Percentiles rank a stretch among this genome's conserved stretches.
Evolutionary conservation across 352 stramenopile genomes (phyloP).

Genomic region (Globisporangium alternatum): DNA sequence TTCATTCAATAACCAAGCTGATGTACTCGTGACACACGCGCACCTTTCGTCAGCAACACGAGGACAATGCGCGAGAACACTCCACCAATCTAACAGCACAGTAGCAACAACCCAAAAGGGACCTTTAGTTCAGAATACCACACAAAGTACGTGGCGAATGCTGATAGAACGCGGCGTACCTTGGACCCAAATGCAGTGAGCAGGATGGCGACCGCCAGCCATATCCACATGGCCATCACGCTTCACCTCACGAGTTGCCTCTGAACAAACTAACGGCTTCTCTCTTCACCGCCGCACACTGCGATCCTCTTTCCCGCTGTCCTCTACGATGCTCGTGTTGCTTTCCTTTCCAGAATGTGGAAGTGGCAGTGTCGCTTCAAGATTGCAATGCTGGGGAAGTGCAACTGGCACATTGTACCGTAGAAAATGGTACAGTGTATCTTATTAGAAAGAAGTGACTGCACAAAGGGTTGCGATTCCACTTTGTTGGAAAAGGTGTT

Average conservation of each 20-base stretch:
- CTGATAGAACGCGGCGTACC: background rate
- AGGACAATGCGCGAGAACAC: slow-evolving; percentile 8
- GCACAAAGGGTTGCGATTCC: background rate
- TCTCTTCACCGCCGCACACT: background rate
- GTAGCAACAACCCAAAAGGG: background rate
- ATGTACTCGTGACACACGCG: background rate
- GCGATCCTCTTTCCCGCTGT: background rate
- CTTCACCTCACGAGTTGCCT: background rate
- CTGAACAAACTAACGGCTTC: background rate
- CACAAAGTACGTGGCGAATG: background rate
- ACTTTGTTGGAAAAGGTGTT: background rate
- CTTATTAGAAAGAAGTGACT: background rate
- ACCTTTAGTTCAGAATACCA: background rate
- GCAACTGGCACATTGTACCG: background rate
- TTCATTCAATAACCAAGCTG: slow-evolving; percentile 3
- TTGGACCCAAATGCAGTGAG: slow-evolving; percentile 14
- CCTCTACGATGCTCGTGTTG: background rate
- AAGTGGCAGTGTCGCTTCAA: slow-evolving; percentile 16
- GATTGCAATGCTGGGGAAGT: background rate
- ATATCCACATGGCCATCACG: background rate
- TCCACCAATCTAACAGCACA: slow-evolving; percentile 9
- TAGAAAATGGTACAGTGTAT: background rate
- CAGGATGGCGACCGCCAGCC: slow-evolving; percentile 1
- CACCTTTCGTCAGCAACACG: slow-evolving; percentile 7
- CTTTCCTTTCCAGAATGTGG: background rate